Evolutionary conservation across 805 yeast species (phyloP).

Genomic region (Ogataea zsoltii): DNA sequence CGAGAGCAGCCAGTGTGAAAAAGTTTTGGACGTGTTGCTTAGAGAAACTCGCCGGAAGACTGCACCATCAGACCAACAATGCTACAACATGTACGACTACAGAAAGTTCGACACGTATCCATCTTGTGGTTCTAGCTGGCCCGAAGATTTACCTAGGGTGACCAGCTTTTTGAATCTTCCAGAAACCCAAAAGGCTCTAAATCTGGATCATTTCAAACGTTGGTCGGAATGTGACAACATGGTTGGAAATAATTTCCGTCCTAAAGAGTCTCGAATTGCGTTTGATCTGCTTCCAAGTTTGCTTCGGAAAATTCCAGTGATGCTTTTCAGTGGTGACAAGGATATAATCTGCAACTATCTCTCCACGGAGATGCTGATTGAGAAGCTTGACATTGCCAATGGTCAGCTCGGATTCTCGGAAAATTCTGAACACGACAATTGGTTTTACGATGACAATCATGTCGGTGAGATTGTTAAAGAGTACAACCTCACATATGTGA

Average conservation of each 20-base stretch:
- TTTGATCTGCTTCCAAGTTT: slow-evolving; percentile 66
- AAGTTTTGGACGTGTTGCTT: slow-evolving; percentile 43
- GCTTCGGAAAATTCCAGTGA: slow-evolving; percentile 56
- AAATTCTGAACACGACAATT: slow-evolving; percentile 31
- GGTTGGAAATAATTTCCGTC: slow-evolving; percentile 56
- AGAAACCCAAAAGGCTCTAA: slow-evolving; percentile 51
- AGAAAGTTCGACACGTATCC: slow-evolving; percentile 73
- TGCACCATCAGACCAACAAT: slow-evolving; percentile 43
- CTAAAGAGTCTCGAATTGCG: slow-evolving; percentile 57
- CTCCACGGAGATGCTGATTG: slow-evolving; percentile 59
- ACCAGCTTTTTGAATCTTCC: slow-evolving; percentile 49
- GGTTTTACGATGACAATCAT: slow-evolving; percentile 44
- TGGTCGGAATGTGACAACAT: slow-evolving; percentile 81
- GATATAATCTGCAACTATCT: slow-evolving; percentile 83
- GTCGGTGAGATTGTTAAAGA: slow-evolving; percentile 48
- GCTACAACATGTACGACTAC: slow-evolving; percentile 84
- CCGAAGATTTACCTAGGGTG: slow-evolving; percentile 55
- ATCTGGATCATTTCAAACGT: slow-evolving; percentile 38
- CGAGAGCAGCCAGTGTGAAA: slow-evolving; percentile 37
- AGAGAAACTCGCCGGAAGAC: slow-evolving; percentile 28
- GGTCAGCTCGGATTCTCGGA: slow-evolving; percentile 53
- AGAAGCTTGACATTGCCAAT: slow-evolving; percentile 59
- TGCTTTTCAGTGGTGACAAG: slow-evolving; percentile 82
- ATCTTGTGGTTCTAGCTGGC: slow-evolving; percentile 93
- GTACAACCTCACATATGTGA: slow-evolving; percentile 74